Percentiles rank a stretch among this genome's conserved stretches.
These are phyloP conservation scores for Umbelopsis vinacea DNA, from an alignment of 192 early-diverging fungal genomes.

Conservation along the genomic window DNA sequence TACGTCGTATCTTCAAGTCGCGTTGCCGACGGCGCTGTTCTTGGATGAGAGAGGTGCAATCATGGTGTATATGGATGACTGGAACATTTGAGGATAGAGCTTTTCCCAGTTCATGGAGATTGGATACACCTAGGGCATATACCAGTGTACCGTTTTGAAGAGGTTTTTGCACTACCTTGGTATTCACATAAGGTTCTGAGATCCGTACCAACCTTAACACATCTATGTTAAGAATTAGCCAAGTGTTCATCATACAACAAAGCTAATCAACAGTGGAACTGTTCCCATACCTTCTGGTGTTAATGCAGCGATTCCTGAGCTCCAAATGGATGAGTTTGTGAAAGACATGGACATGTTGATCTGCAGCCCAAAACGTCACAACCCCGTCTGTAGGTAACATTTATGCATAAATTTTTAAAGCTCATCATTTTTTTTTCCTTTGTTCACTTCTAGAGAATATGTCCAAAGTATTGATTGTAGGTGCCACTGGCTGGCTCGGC, in stretches of 20 bases:
- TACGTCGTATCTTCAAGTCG: background rate
- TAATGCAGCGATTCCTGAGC: background rate
- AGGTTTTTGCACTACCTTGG: background rate
- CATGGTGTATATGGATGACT: slow-evolving; percentile 4
- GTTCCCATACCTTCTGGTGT: background rate
- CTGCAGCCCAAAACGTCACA: background rate
- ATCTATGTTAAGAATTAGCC: background rate
- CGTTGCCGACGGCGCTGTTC: slow-evolving; percentile 1
- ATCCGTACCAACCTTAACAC: background rate
- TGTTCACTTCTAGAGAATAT: background rate
- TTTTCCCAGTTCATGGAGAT: slow-evolving; percentile 4
- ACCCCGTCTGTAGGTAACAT: background rate
- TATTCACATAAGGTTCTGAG: slow-evolving; percentile 4
- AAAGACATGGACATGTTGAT: background rate
- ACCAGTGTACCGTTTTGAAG: background rate
- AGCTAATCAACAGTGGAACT: too few species aligned
- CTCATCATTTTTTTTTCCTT: background rate
- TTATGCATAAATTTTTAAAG: background rate
- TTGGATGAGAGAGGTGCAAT: slow-evolving; percentile 9
- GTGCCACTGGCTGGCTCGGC: slow-evolving; percentile 11
- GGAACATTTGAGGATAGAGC: background rate
- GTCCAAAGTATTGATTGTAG: slow-evolving; percentile 14
- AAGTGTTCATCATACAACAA: too few species aligned
- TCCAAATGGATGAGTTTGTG: slow-evolving; percentile 2
- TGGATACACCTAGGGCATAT: slow-evolving; percentile 18